Evolutionary conservation across 176 grass and related monocot genomes (phyloP).

Genomic region (Secale cereale): DNA sequence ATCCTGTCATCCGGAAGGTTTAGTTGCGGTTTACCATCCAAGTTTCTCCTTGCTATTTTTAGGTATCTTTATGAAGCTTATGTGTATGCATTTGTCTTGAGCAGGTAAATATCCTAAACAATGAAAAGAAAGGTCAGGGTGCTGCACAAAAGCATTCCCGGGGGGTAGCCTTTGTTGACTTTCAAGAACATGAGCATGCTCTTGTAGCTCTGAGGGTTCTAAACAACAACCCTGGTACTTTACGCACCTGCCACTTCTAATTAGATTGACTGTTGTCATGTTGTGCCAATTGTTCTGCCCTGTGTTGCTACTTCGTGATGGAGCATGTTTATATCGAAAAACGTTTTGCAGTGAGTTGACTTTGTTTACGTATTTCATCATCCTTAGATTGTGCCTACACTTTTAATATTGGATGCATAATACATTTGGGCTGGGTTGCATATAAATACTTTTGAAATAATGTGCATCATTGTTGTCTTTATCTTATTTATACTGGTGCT

Average conservation of each 20-base stretch:
- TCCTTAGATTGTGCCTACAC: not conserved
- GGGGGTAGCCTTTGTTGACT: constrained; percentile 93
- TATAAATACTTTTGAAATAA: not conserved
- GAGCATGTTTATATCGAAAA: not conserved
- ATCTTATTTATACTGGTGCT: not conserved
- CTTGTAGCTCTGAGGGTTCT: constrained; percentile 92
- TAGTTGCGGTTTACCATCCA: constrained; percentile 17
- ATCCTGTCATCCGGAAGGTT: constrained; percentile 87
- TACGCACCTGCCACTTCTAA: not conserved
- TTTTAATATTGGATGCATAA: not conserved
- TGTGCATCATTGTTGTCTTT: not conserved
- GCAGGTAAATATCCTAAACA: constrained; percentile 85
- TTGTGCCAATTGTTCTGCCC: not conserved
- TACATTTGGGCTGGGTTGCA: not conserved
- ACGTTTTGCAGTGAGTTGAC: not conserved
- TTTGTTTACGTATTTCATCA: not conserved
- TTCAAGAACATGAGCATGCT: constrained; percentile 94
- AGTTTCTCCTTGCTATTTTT: not conserved
- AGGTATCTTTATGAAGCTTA: not conserved
- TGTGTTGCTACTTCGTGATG: not conserved
- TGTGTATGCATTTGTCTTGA: constrained; percentile 18
- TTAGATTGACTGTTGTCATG: not conserved
- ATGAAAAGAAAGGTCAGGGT: constrained; percentile 70
- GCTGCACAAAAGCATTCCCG: constrained; percentile 74
- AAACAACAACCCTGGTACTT: constrained; percentile 95